These are phyloP conservation scores for Yamadazyma sp. DNA, from an alignment of 805 yeast species.

Conservation along the genomic window DNA sequence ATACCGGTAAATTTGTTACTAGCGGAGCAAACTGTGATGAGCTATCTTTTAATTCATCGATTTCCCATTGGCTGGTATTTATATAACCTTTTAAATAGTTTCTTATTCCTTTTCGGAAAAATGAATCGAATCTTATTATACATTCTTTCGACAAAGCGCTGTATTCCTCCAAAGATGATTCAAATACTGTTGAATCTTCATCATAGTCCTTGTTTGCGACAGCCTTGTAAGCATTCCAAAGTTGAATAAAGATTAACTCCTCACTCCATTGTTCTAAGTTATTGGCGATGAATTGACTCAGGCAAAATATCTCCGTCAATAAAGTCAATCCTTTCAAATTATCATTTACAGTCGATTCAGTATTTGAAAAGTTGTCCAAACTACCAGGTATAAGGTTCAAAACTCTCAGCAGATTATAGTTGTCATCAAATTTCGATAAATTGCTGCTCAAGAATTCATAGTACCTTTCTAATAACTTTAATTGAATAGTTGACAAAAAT, in stretches of 20 bases:
- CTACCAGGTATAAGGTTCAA: slow-evolving; percentile 35
- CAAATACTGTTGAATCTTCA: slow-evolving; percentile 29
- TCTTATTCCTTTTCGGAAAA: slow-evolving; percentile 32
- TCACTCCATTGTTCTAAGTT: slow-evolving; percentile 37
- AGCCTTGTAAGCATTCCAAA: slow-evolving; percentile 33
- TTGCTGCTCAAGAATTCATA: slow-evolving; percentile 40
- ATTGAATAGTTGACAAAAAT: slow-evolving; percentile 57
- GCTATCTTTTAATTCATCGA: slow-evolving; percentile 10
- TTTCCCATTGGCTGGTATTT: slow-evolving; percentile 34
- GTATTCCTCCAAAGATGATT: slow-evolving; percentile 21
- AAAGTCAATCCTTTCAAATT: slow-evolving; percentile 25
- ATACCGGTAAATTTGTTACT: slow-evolving; percentile 22
- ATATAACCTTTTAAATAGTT: slow-evolving; percentile 33
- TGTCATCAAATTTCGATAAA: slow-evolving; percentile 41
- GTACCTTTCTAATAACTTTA: slow-evolving; percentile 53
- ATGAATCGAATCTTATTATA: slow-evolving; percentile 22
- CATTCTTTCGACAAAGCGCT: slow-evolving; percentile 17
- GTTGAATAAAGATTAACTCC: slow-evolving; percentile 37
- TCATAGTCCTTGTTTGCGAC: slow-evolving; percentile 13
- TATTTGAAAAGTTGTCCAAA: slow-evolving; percentile 27
- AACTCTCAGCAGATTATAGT: slow-evolving; percentile 28
- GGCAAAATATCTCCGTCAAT: slow-evolving; percentile 33
- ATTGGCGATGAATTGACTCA: slow-evolving; percentile 26
- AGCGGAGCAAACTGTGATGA: slow-evolving; percentile 22
- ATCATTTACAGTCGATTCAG: slow-evolving; percentile 16